Evolutionary conservation across 2,329 filamentous ascomycete genomes (phyloP).

Genomic region (Arthroderma sp.): DNA sequence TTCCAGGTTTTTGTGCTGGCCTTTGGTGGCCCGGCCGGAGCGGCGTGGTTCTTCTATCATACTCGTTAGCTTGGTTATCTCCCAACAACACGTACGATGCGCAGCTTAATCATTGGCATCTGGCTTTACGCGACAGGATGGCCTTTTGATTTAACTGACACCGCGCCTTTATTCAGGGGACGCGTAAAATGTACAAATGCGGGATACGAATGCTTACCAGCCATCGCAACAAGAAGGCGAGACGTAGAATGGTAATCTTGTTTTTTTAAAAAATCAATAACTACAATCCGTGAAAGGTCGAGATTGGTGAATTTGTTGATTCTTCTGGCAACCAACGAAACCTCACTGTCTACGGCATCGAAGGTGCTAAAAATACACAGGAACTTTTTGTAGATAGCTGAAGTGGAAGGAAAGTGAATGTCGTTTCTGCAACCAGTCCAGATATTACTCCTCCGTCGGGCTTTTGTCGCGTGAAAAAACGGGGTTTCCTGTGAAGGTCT

Average conservation of each 20-base stretch:
- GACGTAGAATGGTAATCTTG: constrained; percentile 4
- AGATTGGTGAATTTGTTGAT: constrained; percentile 9
- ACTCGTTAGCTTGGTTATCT: constrained; percentile 19
- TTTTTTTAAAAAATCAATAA: constrained; percentile 17
- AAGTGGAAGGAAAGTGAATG: constrained; percentile 18
- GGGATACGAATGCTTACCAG: constrained; percentile 44
- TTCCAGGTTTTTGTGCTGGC: constrained; percentile 85
- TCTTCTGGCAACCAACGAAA: constrained; percentile 8
- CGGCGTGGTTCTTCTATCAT: constrained; percentile 70
- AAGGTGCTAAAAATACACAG: constrained; percentile 28
- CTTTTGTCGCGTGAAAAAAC: not conserved
- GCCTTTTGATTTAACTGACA: too few species aligned
- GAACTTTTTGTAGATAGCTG: constrained; percentile 14
- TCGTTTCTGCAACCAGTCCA: constrained; percentile 16
- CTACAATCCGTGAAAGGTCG: constrained; percentile 21
- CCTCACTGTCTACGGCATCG: constrained; percentile 27
- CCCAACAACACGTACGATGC: constrained; percentile 1
- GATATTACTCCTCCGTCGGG: constrained; percentile 17
- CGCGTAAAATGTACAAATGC: not conserved
- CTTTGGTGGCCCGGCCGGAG: constrained; percentile 91
- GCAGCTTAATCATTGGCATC: too few species aligned
- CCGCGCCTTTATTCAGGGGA: too few species aligned
- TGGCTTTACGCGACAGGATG: too few species aligned
- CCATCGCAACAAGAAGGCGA: constrained; percentile 33
- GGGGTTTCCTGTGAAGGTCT: too few species aligned